Evolutionary conservation across 2,329 filamentous ascomycete genomes (phyloP), one percentile per base, ranked within the genome.

Genomic region (Verticillium zaregamsianum): DNA sequence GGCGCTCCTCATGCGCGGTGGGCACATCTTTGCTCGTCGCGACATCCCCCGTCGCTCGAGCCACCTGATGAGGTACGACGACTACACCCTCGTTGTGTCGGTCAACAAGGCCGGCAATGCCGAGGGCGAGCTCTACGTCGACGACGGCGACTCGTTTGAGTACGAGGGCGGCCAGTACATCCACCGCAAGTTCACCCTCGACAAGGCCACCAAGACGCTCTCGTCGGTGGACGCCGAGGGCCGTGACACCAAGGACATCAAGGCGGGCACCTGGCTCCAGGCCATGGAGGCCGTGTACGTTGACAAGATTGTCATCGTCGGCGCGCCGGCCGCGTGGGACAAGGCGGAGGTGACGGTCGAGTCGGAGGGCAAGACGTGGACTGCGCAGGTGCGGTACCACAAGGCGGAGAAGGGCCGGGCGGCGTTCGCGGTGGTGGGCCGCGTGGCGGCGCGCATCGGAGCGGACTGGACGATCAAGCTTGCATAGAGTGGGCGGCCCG

Each of bases 141-240:
- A 99, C 71, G 95, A 99, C 67, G 95, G 95, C 57, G 93, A 98
- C 76, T 91, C 90, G 1, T 99, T 93, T 68, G 92, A 97, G 61
- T 93, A 91, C 72, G 82, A 96, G 74, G 80, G 87, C 65, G 94
- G 93, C 12, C 92, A 92, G 64, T 97, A 90, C 76, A 93, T 98
- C 68, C 89, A 97, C 77, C 91, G 93, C 63, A 83, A 81, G 63
- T 97, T 99, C 77, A 80, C 79, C 28, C 90, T 93, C 64, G 58
- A 59, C 58, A 59, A 54, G 58, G 45, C 58, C 11, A 78, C 76
- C 63, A 82, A 83, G 17, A 81, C 80, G 1, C 79, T 98, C n/a
- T 80, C 80, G 5, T 93, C 90, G 1, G 82, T 82, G n/a, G 87
- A 96, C 65, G 81, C 90, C 7, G 86, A 85, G 68, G 75, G 77